These are phyloP conservation scores for Scheffersomyces ergatensis DNA, from an alignment of 805 yeast genomes.

Conservation along the genomic window DNA sequence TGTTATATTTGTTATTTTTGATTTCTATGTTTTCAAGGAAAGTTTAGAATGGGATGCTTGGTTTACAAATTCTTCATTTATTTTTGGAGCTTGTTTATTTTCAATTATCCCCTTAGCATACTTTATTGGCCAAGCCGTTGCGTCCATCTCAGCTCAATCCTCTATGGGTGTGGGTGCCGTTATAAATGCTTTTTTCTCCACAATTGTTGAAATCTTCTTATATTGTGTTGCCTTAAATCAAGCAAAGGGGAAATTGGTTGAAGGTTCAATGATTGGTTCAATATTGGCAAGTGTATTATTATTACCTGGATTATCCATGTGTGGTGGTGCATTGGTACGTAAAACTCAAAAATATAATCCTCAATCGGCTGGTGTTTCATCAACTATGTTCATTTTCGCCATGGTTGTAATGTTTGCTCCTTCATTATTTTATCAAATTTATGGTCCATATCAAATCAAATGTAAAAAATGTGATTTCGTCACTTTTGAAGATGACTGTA, in stretches of 20 bases:
- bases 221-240: constrained; percentile 90
- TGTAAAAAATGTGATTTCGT: constrained; percentile 55
- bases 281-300: constrained; percentile 88
- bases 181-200: constrained; percentile 94
- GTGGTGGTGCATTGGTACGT: constrained; percentile 90
- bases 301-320: constrained; percentile 94
- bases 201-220: constrained; percentile 87
- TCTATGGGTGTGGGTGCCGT: constrained; percentile 99
- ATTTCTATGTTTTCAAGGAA: constrained; percentile 63
- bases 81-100: constrained; percentile 73
- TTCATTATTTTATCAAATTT: constrained; percentile 82
- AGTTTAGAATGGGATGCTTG: constrained; percentile 31
- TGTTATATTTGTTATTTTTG: constrained; percentile 79
- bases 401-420: constrained; percentile 91
- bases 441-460: constrained; percentile 77
- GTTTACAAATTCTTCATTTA: constrained; percentile 59
- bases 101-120: constrained; percentile 93
- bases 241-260: constrained; percentile 84
- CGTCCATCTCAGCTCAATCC: constrained; percentile 96
- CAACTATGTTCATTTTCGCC: constrained; percentile 91
- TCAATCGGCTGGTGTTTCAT: constrained; percentile 93
- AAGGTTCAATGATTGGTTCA: constrained; percentile 94
- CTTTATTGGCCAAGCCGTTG: constrained; percentile 98
- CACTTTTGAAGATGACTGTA: constrained; percentile 44
- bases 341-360: constrained; percentile 97